Percentiles rank a stretch among this genome's conserved stretches.
These are phyloP conservation scores for Cinnamomum micranthum DNA, from an alignment of 164 flowering plant species.

Conservation along the genomic window DNA sequence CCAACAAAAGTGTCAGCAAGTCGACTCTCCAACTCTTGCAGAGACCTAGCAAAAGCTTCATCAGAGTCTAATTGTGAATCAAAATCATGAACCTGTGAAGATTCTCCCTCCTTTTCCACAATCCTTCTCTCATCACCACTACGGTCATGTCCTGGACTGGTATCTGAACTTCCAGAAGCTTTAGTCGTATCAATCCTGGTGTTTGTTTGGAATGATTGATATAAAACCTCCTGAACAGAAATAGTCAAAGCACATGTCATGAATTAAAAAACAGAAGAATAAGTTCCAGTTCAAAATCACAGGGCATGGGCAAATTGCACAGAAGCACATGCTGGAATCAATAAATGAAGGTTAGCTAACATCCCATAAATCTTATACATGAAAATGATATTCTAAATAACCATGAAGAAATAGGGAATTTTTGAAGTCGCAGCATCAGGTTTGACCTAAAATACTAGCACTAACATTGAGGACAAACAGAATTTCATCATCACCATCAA, in stretches of 20 bases:
- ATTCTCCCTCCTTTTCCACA: slow-evolving; percentile 9
- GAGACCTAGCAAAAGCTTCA: slow-evolving; percentile 26
- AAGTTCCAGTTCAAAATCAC: background rate
- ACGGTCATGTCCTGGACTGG: slow-evolving; percentile 9
- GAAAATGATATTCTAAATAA: background rate
- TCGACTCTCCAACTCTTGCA: slow-evolving; percentile 27
- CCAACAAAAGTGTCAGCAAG: slow-evolving; percentile 5
- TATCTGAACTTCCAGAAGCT: slow-evolving; percentile 16
- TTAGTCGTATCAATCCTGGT: slow-evolving; percentile 1
- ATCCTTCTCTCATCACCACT: slow-evolving; percentile 7
- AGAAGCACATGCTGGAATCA: background rate
- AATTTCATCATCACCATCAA: no score
- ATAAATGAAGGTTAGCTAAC: background rate
- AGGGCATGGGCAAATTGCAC: background rate
- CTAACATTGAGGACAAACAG: background rate
- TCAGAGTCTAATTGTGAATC: slow-evolving; percentile 22
- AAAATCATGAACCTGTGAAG: slow-evolving; percentile 9
- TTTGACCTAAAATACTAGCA: background rate
- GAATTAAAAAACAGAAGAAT: background rate
- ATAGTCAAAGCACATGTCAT: background rate
- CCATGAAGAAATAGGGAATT: background rate
- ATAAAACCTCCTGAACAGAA: slow-evolving; percentile 22
- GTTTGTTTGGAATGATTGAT: slow-evolving; percentile 19
- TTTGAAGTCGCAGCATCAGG: background rate
- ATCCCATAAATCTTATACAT: background rate